Evolutionary conservation across 352 stramenopile species (phyloP).

Genomic region (Phytophthora fragariae): DNA sequence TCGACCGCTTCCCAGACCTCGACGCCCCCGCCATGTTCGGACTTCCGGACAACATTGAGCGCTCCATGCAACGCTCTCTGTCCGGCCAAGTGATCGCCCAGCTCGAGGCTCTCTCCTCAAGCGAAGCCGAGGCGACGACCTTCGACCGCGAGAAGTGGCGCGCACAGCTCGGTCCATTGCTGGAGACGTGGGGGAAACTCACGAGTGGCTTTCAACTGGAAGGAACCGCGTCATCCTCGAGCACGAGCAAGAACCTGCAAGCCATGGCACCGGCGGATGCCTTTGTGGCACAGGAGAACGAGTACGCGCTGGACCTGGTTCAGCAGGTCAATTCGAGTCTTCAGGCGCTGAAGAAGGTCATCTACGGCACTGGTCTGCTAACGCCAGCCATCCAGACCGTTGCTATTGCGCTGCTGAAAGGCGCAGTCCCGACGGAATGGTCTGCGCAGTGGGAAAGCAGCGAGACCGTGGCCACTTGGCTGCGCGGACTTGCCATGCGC

Average conservation of each 20-base stretch:
- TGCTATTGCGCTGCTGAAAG: slow-evolving; percentile 76
- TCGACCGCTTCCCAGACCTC: slow-evolving; percentile 75
- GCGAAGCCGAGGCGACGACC: slow-evolving; percentile 57
- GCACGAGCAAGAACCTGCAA: slow-evolving; percentile 45
- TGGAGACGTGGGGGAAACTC: slow-evolving; percentile 92
- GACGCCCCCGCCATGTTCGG: slow-evolving; percentile 90
- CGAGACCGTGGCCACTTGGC: slow-evolving; percentile 77
- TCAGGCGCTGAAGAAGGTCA: slow-evolving; percentile 86
- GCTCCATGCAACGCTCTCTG: slow-evolving; percentile 91
- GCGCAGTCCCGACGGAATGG: slow-evolving; percentile 83
- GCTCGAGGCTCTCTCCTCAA: slow-evolving; percentile 85
- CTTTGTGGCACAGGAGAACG: slow-evolving; percentile 93
- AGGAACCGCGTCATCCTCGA: slow-evolving; percentile 19
- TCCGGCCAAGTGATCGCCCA: slow-evolving; percentile 88
- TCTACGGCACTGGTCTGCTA: slow-evolving; percentile 92
- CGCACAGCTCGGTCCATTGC: slow-evolving; percentile 85
- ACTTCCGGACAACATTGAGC: slow-evolving; percentile 95
- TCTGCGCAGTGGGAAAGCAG: slow-evolving; percentile 84
- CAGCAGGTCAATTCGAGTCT: slow-evolving; percentile 79
- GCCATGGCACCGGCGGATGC: slow-evolving; percentile 81
- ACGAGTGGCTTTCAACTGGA: slow-evolving; percentile 71
- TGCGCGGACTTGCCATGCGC: slow-evolving; percentile 82
- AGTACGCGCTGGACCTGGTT: slow-evolving; percentile 77
- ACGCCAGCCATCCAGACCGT: slow-evolving; percentile 90
- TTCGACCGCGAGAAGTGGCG: slow-evolving; percentile 95